Base-by-base conservation (phyloP, 441 rosid species). In the Kokia cookei region DNA sequence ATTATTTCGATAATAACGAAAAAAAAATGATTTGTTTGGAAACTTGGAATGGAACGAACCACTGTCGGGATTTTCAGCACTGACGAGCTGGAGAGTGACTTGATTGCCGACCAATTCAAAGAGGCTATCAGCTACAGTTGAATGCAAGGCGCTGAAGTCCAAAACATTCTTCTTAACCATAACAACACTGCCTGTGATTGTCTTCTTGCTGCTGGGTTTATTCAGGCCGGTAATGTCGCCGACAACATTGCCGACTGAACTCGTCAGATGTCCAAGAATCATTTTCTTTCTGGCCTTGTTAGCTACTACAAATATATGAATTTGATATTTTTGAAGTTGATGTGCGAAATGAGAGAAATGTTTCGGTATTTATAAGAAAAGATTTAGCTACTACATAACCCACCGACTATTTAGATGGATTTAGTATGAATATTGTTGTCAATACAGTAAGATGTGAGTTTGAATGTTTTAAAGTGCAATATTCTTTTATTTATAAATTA, bases 161-260 rank as follows among this genome's bases (percentile, higher is more conserved):
- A 88, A 71, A 55, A 82, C 75, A 55, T 81, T 83, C 79, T 88
- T 88, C 80, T 86, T 86, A 87, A 86, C 82, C 19, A 88, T 69
- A 63, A 88, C 77, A 10, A 85, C 89, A 63, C 59, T 84, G 63
- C 88, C 92, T 60, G 71, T 47, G 27, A 88, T 79, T 17, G 13
- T n/a, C 19, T 15, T 5, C 29, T 15, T 5, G 6, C 27, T 22
- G 51, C 27, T 22, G 51, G 42, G 8, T 27, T 27, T 67, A 0
- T 48, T 48, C 3, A 7, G n/a, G 27, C 42, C 2, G 2, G 42
- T 15, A 15, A 67, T 2, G 4, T 24, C 58, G 8, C 29, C 2
- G 26, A 67, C 57, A 15, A 26, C 58, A 7, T 47, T 8, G 15
- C n/a, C 13, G 1, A 42, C 66, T 3, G 47, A 8, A 35, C 17